phyloP scores from a whole-genome alignment of 140 eudicot species.

The Stevia rebaudiana region DNA sequence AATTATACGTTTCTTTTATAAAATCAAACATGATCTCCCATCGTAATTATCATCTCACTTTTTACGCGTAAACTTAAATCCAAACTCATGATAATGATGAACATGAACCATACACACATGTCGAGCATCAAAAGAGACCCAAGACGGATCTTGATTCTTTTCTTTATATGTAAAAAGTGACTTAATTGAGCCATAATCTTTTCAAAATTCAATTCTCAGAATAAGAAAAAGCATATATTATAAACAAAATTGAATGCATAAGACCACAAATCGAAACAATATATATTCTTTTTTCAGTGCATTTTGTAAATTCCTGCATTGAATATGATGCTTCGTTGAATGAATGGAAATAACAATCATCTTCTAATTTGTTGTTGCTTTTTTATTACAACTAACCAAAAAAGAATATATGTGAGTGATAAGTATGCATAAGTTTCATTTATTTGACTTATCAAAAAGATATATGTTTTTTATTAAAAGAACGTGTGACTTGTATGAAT shows the following conservation, averaged over 20 bases:
- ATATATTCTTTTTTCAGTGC: slow-evolving; percentile 23
- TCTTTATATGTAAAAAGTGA: slow-evolving; percentile 17
- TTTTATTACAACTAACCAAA: slow-evolving; percentile 19
- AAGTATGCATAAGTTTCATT: slow-evolving; percentile 31
- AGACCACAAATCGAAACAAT: slow-evolving; percentile 22
- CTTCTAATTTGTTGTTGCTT: slow-evolving; percentile 21
- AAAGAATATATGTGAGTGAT: slow-evolving; percentile 27
- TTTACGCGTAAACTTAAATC: neutral
- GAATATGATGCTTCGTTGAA: slow-evolving; percentile 21
- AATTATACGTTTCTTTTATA: slow-evolving; percentile 1
- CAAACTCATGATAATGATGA: slow-evolving; percentile 13
- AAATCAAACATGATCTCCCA: neutral
- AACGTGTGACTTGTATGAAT: neutral
- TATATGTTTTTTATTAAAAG: neutral
- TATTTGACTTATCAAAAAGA: slow-evolving; percentile 25
- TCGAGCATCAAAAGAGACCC: slow-evolving; percentile 24
- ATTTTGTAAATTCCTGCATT: slow-evolving; percentile 24
- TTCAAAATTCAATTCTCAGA: slow-evolving; percentile 23
- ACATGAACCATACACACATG: slow-evolving; percentile 12
- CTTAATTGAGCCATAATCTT: slow-evolving; percentile 9
- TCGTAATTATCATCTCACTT: neutral
- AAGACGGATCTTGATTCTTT: slow-evolving; percentile 31
- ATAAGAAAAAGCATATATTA: slow-evolving; percentile 32
- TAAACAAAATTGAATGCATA: slow-evolving; percentile 21
- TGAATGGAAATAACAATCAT: slow-evolving; percentile 28